Evolutionary conservation across 108 stramenopile species (phyloP).

Genomic region (Cylindrotheca closterium): DNA sequence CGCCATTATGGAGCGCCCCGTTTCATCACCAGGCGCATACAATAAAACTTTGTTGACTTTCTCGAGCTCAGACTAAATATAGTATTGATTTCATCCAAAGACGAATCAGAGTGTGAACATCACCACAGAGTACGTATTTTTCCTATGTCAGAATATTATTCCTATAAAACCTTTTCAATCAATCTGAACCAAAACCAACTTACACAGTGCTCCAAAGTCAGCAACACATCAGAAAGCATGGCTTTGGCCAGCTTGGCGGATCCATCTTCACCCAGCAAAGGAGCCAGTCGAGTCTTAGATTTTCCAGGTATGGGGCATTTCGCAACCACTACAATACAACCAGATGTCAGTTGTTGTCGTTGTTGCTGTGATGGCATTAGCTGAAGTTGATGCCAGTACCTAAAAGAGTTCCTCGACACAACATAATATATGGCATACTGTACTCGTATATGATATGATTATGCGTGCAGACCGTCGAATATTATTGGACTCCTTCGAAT

Average conservation of each 20-base stretch:
- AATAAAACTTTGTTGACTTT: slow-evolving; percentile 49
- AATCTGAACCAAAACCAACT: background rate
- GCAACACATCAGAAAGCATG: slow-evolving; percentile 80
- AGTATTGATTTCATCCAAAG: background rate
- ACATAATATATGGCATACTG: too few species aligned
- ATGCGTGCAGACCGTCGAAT: too few species aligned
- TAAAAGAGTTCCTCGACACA: too few species aligned
- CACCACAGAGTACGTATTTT: background rate
- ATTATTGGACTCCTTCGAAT: too few species aligned
- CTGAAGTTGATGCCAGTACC: too few species aligned
- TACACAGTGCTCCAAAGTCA: slow-evolving; percentile 42
- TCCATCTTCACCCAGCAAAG: slow-evolving; percentile 64
- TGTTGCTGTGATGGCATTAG: too few species aligned
- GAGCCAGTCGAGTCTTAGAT: slow-evolving; percentile 70
- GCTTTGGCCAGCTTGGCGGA: slow-evolving; percentile 65
- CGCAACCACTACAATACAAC: slow-evolving; percentile 72
- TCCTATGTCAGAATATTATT: background rate
- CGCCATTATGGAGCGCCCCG: slow-evolving; percentile 37
- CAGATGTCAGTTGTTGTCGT: too few species aligned
- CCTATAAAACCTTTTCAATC: background rate
- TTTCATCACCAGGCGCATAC: slow-evolving; percentile 60
- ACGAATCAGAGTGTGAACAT: background rate
- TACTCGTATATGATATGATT: too few species aligned
- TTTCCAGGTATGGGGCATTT: slow-evolving; percentile 79
- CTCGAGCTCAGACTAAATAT: slow-evolving; percentile 27